phyloP scores from a whole-genome alignment of 257 asterid species.

The Ilex asprella region DNA sequence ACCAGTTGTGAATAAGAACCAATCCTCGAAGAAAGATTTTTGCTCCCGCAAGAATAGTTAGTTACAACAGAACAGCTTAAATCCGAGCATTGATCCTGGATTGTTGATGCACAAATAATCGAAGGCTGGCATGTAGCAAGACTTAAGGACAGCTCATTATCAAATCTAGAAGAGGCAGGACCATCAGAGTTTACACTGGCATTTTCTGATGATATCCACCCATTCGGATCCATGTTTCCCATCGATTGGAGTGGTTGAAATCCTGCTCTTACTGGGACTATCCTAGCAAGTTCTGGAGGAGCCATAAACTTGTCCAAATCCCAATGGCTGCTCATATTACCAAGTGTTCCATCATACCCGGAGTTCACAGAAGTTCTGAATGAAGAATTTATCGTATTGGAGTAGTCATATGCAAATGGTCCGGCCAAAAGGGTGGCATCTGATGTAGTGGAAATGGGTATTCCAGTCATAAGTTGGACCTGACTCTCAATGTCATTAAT shows the following conservation, averaged over 20 bases:
- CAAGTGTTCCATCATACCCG: constrained; percentile 21
- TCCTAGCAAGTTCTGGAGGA: constrained; percentile 27
- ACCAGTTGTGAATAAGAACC: constrained; percentile 36
- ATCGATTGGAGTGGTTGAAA: constrained; percentile 19
- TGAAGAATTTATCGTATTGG: constrained; percentile 20
- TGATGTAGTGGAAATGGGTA: constrained; percentile 24
- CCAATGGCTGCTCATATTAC: constrained; percentile 26
- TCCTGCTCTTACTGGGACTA: constrained; percentile 16
- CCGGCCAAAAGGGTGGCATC: constrained; percentile 23
- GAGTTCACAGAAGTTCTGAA: constrained; percentile 15
- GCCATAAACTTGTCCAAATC: constrained; percentile 19
- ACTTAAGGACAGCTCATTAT: constrained; percentile 60
- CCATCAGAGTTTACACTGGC: constrained; percentile 18
- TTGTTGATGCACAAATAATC: constrained; percentile 11
- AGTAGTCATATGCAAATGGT: constrained; percentile 16
- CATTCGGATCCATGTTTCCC: constrained; percentile 19
- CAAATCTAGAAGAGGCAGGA: constrained; percentile 36
- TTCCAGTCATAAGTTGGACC: constrained; percentile 28
- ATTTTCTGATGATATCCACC: constrained; percentile 34
- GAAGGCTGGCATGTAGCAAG: constrained; percentile 50
- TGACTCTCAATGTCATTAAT: constrained; percentile 10
- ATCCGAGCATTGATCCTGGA: constrained; percentile 50
- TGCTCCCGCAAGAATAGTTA: constrained; percentile 40
- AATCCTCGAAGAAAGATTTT: constrained; percentile 34
- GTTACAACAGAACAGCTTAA: constrained; percentile 38